phyloP scores from a whole-genome alignment of 257 asterid species.

The Striga asiatica region DNA sequence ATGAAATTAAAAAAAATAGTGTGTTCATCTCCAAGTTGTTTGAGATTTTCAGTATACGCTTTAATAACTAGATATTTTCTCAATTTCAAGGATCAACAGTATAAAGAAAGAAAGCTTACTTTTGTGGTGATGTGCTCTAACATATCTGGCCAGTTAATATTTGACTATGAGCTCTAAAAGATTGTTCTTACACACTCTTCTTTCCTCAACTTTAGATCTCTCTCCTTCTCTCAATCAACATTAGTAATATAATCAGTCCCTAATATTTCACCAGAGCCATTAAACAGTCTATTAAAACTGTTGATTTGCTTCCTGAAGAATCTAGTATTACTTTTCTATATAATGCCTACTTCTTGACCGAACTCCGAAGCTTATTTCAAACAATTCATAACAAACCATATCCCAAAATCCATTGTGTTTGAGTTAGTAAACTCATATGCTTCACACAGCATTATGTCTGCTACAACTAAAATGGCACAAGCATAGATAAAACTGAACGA shows the following conservation, averaged over 20 bases:
- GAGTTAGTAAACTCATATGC: background rate
- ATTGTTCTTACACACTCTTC: background rate
- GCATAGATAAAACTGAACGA: background rate
- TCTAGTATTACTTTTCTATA: background rate
- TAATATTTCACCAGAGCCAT: too few species aligned
- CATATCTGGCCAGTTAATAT: too few species aligned
- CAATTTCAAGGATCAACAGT: background rate
- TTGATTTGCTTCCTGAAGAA: too few species aligned
- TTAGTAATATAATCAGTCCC: too few species aligned
- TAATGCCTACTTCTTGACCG: background rate
- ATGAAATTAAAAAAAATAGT: too few species aligned
- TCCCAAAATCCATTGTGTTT: background rate
- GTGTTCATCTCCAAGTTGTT: too few species aligned
- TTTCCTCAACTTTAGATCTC: background rate
- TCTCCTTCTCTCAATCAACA: background rate
- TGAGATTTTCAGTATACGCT: too few species aligned
- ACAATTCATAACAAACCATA: background rate
- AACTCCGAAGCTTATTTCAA: background rate
- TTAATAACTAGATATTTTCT: background rate
- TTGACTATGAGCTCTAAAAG: too few species aligned
- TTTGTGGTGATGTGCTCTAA: too few species aligned
- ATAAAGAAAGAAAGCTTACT: background rate
- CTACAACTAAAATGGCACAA: background rate
- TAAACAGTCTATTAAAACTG: too few species aligned
- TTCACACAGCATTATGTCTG: background rate